These are phyloP conservation scores for Talaromyces thailandensis DNA, from an alignment of 495 filamentous ascomycete species.

Conservation along the genomic window DNA sequence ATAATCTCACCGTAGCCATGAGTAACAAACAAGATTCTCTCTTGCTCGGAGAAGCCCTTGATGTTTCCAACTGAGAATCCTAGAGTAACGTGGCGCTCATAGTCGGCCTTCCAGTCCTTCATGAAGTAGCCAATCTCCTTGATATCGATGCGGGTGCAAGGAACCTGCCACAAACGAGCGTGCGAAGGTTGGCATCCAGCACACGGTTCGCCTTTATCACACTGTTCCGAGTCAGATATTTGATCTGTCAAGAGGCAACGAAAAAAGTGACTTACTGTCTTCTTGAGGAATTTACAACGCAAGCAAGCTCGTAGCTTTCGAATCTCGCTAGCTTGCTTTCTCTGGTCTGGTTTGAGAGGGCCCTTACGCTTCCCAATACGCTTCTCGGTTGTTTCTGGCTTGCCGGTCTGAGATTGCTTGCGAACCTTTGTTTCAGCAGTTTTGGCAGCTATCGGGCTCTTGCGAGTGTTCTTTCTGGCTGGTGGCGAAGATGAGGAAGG, in stretches of 20 bases:
- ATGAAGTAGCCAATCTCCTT: conserved; percentile 96
- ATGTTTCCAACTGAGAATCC: conserved; percentile 88
- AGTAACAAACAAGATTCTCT: conserved; percentile 71
- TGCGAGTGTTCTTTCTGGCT: conserved; percentile 57
- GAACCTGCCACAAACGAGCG: conserved; percentile 88
- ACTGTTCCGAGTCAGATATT: conserved; percentile 25
- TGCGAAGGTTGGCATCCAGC: conserved; percentile 88
- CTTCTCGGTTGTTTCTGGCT: conserved; percentile 76
- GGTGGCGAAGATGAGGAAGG: conserved; percentile 57
- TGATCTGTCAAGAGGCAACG: not conserved
- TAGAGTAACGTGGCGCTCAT: conserved; percentile 76
- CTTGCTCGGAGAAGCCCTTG: conserved; percentile 77
- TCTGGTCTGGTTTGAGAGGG: conserved; percentile 83
- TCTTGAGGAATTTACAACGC: conserved; percentile 96
- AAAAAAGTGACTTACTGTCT: conserved; percentile 49
- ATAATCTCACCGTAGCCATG: conserved; percentile 86
- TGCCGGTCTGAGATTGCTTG: conserved; percentile 61
- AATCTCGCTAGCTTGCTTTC: conserved; percentile 90
- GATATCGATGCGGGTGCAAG: conserved; percentile 92
- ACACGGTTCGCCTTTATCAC: conserved; percentile 90
- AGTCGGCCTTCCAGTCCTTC: conserved; percentile 96
- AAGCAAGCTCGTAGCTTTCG: conserved; percentile 85
- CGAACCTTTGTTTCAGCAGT: conserved; percentile 70
- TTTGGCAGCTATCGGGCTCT: conserved; percentile 69
- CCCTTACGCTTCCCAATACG: conserved; percentile 79